Conservation (phyloP, 805 yeast species). For the Blastobotrys muscicola region DNA sequence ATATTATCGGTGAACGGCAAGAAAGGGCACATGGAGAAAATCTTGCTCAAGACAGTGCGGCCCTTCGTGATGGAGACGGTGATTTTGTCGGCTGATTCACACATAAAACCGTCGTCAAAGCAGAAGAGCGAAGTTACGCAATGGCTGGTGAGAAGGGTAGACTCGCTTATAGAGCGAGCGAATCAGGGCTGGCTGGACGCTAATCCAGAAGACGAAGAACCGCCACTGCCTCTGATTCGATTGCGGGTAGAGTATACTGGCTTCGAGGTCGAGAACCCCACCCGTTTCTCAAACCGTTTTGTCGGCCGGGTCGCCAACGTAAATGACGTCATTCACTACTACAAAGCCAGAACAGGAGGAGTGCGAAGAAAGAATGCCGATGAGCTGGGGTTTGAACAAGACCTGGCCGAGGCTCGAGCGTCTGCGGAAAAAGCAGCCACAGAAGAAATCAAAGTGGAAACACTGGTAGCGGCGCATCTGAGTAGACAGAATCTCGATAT, state of each 20-base stretch:
- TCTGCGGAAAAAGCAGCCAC: constrained; percentile 20
- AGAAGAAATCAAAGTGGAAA: constrained; percentile 46
- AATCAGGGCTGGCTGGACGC: constrained; percentile 36
- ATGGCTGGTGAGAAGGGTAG: constrained; percentile 56
- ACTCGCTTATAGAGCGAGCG: constrained; percentile 54
- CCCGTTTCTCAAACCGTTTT: constrained; percentile 81
- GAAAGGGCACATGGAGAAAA: constrained; percentile 47
- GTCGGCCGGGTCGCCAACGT: constrained; percentile 87
- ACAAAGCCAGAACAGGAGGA: constrained; percentile 25
- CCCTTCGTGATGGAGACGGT: constrained; percentile 74
- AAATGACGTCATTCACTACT: constrained; percentile 73
- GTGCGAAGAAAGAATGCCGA: not conserved
- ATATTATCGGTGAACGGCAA: constrained; percentile 55
- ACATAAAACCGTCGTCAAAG: constrained; percentile 15
- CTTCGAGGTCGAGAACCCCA: constrained; percentile 82
- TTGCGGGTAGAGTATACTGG: constrained; percentile 82
- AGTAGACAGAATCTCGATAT: constrained; percentile 54
- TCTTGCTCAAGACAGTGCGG: constrained; percentile 61
- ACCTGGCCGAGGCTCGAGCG: constrained; percentile 24
- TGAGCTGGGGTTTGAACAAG: constrained; percentile 9
- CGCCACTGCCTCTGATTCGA: constrained; percentile 76
- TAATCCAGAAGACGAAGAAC: constrained; percentile 23
- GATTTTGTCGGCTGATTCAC: constrained; percentile 40
- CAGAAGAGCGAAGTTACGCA: constrained; percentile 45
- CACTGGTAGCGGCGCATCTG: constrained; percentile 53